Conservation (phyloP, 2,329 filamentous ascomycete genomes). For the Sphaerostilbella broomeana region DNA sequence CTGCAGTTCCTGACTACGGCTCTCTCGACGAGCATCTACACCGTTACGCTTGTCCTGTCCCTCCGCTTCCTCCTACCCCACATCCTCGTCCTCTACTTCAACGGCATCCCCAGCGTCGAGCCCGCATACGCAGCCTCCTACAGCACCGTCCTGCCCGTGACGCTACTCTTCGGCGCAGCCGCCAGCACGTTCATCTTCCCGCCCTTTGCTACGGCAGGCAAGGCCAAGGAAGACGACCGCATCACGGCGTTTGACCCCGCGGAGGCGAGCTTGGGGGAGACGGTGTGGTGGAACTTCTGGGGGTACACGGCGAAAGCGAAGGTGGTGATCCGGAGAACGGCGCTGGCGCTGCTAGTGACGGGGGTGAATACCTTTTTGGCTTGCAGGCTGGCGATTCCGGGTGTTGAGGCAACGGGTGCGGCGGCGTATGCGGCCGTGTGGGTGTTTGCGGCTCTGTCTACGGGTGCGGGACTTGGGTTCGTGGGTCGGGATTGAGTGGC, state of each 20-base stretch:
- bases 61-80: constrained; percentile 64
- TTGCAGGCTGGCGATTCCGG: constrained; percentile 58
- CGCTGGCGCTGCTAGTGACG: constrained; percentile 50
- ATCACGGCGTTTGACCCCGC: constrained; percentile 54
- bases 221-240: constrained; percentile 42
- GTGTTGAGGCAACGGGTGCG: constrained; percentile 65
- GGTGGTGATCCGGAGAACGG: constrained; percentile 58
- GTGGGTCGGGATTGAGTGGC: constrained; percentile 42
- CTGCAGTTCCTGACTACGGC: constrained; percentile 60
- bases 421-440: constrained; percentile 67
- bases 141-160: constrained; percentile 53
- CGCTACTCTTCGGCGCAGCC: constrained; percentile 57
- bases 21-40: constrained; percentile 67
- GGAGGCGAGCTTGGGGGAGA: constrained; percentile 60
- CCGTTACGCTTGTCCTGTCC: constrained; percentile 61
- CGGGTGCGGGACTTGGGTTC: constrained; percentile 49
- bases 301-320: constrained; percentile 58
- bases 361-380: constrained; percentile 56
- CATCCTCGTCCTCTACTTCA: constrained; percentile 69
- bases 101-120: constrained; percentile 61
- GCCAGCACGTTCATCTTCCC: constrained; percentile 73
- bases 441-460: constrained; percentile 57
- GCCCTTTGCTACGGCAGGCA: constrained; percentile 51
- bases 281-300: constrained; percentile 66
- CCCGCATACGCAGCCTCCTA: constrained; percentile 59